Evolutionary conservation across 2,329 filamentous ascomycete species (phyloP).

Genomic region (Penicillium sp.): DNA sequence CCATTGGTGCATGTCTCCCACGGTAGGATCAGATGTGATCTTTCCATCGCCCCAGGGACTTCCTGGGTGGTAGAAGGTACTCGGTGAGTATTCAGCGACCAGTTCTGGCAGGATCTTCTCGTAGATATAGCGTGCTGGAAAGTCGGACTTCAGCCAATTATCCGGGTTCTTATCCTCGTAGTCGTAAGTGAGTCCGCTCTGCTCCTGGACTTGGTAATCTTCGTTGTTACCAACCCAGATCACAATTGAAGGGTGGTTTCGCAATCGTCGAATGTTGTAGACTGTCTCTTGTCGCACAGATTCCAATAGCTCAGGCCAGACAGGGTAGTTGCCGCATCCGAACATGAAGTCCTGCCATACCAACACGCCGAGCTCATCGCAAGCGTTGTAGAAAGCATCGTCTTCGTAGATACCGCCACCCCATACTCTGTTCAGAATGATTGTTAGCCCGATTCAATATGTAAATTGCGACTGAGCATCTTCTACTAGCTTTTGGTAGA

Average conservation of each 20-base stretch:
- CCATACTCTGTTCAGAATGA: constrained; percentile 53
- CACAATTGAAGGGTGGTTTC: constrained; percentile 83
- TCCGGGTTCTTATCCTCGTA: constrained; percentile 74
- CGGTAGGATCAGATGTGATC: constrained; percentile 70
- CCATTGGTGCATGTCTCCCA: constrained; percentile 94
- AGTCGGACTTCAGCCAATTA: constrained; percentile 82
- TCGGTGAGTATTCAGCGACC: constrained; percentile 65
- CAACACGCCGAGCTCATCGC: constrained; percentile 73
- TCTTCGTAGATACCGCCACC: constrained; percentile 78
- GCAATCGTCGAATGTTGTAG: constrained; percentile 65
- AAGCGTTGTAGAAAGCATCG: constrained; percentile 70
- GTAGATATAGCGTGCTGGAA: constrained; percentile 90
- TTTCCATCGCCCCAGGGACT: constrained; percentile 85
- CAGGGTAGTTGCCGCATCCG: constrained; percentile 75
- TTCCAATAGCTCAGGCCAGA: constrained; percentile 61
- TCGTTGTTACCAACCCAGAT: constrained; percentile 95
- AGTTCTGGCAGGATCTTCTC: constrained; percentile 81
- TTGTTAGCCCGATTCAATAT: not conserved
- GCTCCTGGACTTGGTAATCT: constrained; percentile 84
- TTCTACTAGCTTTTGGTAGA: too few species aligned
- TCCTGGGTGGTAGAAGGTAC: constrained; percentile 72
- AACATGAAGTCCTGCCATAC: constrained; percentile 91
- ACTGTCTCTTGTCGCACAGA: constrained; percentile 66
- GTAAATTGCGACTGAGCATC: too few species aligned
- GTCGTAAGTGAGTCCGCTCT: constrained; percentile 70